Conservation (phyloP, 352 stramenopile species). For the Phytopythium delawarense region DNA sequence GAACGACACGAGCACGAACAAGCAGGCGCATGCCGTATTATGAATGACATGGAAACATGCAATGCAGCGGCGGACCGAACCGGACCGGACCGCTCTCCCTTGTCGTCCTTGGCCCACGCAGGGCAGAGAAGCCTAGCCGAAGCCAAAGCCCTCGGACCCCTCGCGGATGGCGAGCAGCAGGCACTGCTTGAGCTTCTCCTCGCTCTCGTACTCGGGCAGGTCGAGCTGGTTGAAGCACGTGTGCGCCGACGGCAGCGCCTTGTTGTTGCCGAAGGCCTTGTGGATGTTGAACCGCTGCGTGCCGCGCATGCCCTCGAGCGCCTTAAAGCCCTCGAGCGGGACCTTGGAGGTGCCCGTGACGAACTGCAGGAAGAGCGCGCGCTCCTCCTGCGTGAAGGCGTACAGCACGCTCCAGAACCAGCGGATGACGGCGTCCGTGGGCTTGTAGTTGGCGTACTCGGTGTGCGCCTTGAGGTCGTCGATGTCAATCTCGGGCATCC, state of each 20-base stretch:
- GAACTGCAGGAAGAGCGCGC: conserved; percentile 92
- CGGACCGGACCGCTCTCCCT: not conserved
- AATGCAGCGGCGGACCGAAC: no score
- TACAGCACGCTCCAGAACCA: conserved; percentile 95
- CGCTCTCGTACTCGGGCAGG: conserved; percentile 96
- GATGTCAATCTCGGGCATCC: conserved; percentile 93
- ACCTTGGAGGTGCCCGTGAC: conserved; percentile 92
- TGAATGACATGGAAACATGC: no score
- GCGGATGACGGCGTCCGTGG: conserved; percentile 85
- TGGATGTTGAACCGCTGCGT: conserved; percentile 99
- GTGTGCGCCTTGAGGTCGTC: conserved; percentile 92
- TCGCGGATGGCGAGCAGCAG: conserved; percentile 97
- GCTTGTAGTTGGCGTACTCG: conserved; percentile 92
- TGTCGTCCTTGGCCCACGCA: not conserved
- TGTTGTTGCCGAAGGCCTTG: conserved; percentile 92
- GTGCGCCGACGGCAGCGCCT: conserved; percentile 90
- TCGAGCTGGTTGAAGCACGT: conserved; percentile 99
- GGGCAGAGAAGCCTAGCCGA: conserved; percentile 79
- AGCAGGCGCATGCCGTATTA: no score
- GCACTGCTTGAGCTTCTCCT: conserved; percentile 97
- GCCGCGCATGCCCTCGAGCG: conserved; percentile 98
- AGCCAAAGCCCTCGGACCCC: conserved; percentile 96
- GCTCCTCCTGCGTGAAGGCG: conserved; percentile 88
- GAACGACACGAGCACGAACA: no score
- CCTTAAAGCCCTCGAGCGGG: conserved; percentile 97